Evolutionary conservation across 75 land plant genomes (phyloP), one percentile per base, ranked within the genome.

Genomic region (Picea glauca): DNA sequence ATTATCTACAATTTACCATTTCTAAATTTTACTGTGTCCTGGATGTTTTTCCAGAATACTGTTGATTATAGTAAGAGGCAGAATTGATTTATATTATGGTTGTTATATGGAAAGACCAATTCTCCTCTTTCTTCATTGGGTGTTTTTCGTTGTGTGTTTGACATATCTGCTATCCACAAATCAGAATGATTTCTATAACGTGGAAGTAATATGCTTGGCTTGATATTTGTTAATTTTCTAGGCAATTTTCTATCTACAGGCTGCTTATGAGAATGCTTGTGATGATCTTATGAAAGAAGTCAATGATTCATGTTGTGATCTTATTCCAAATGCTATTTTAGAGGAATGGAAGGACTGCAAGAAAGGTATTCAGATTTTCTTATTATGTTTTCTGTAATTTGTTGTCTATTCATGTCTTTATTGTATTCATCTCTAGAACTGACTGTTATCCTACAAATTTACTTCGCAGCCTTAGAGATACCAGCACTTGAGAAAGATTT

Each of bases 331-430:
- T 75, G 82, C 91, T 40, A 74, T 94, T 14, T 58, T 70, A 73
- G 92, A 90, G 78, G 99, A 91, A 61, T 97, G 99, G 98, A 92
- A 82, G 66, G 86, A 81, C 35, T 94, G 95, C 87, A 91, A 93
- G 78, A 97, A 85, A 90, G 99, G 99, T 94, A 82, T 54, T 60
- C 31, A 74, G 14, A 26, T 30, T 76, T 30, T 21, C 1, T 30
- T 15, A 57, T 76, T 64, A 76, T 9, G 6, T 76, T 50, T n/a
- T 58, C 18, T 13, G 14, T 54, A 15, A 20, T 79, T 31, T 21
- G 54, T 30, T 31, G 4, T 21, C 20, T 30, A 2, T 79, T 73
- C 23, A 13, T 60, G 14, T 9, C 80, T 77, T 60, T 33, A 62
- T 56, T 33, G 30, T 56, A 15, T 77, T 77, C 15, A 18, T 38